These are phyloP conservation scores for Fraxinus albicans DNA, from an alignment of 305 asterid genomes.

Conservation along the genomic window DNA sequence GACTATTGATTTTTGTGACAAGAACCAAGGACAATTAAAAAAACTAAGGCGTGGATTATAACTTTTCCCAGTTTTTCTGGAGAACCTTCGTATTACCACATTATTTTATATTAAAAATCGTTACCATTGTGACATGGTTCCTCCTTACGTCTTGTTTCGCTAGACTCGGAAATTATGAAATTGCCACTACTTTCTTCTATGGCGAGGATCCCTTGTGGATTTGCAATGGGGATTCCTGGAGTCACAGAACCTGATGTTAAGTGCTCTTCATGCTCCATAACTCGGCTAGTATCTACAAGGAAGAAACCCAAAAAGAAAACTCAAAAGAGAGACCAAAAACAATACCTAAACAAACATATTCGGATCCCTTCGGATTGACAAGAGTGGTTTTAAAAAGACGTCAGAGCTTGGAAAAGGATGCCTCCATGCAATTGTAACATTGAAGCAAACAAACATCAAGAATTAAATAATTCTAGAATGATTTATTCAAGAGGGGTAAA, in stretches of 20 bases:
- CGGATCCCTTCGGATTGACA: conserved; percentile 14
- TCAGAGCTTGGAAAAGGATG: neutral
- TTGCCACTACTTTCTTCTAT: conserved; percentile 30
- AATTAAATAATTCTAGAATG: conserved; percentile 4
- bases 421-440: conserved; percentile 3
- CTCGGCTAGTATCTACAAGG: conserved; percentile 44
- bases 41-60: conserved; percentile 2
- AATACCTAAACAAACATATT: conserved; percentile 19
- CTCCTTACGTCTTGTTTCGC: conserved; percentile 33
- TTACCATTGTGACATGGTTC: conserved; percentile 42
- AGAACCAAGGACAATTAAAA: conserved; percentile 14
- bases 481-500: neutral
- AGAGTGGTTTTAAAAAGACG: conserved; percentile 10
- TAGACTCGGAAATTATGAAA: conserved; percentile 29
- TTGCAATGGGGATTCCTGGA: conserved; percentile 33
- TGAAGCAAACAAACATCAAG: neutral
- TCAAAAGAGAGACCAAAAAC: conserved; percentile 29
- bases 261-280: conserved; percentile 42
- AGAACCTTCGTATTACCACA: conserved; percentile 13
- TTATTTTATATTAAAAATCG: conserved; percentile 29
- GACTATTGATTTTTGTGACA: conserved; percentile 12
- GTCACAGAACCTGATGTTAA: conserved; percentile 36
- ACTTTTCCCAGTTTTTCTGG: neutral
- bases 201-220: conserved; percentile 24
- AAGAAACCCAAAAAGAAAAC: conserved; percentile 29